A percentile compares a stretch with the other conserved stretches of the same genome.
phyloP scores from a whole-genome alignment of 176 grass and related monocot species.

The Tillandsia leiboldiana region DNA sequence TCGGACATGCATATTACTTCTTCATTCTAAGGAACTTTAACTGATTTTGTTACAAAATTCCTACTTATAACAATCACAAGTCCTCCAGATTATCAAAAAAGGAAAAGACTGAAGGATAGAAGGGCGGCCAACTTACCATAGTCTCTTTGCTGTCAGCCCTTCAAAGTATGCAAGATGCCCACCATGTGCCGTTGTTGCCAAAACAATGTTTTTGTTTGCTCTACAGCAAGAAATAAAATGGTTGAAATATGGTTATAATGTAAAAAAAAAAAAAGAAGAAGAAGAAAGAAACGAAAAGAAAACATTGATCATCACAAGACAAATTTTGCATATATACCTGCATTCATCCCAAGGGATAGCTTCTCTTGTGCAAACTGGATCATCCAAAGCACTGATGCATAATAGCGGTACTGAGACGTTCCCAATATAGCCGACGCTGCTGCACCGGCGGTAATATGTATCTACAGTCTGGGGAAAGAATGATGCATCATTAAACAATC shows the following conservation, averaged over 20 bases:
- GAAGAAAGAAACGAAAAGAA: too few species aligned
- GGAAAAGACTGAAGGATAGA: slow-evolving; percentile 7
- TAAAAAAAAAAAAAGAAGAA: not conserved
- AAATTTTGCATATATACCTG: slow-evolving; percentile 41
- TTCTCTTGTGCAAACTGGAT: slow-evolving; percentile 90
- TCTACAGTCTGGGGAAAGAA: slow-evolving; percentile 74
- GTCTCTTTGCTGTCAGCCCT: slow-evolving; percentile 60
- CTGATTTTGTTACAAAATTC: not conserved
- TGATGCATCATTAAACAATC: not conserved
- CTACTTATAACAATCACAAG: not conserved
- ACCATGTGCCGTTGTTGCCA: slow-evolving; percentile 84
- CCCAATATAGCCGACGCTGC: slow-evolving; percentile 72
- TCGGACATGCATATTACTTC: too few species aligned
- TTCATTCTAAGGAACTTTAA: too few species aligned
- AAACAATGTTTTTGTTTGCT: slow-evolving; percentile 87
- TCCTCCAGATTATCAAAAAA: not conserved
- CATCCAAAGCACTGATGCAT: slow-evolving; percentile 91
- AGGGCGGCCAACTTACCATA: slow-evolving; percentile 42
- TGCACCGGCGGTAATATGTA: slow-evolving; percentile 91
- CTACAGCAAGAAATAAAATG: slow-evolving; percentile 38
- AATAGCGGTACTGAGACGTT: slow-evolving; percentile 75
- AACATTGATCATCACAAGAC: not conserved
- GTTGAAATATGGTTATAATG: slow-evolving; percentile 1
- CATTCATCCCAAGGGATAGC: slow-evolving; percentile 98
- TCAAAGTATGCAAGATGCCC: slow-evolving; percentile 94